Percentiles rank a stretch among this genome's conserved stretches.
Conservation (phyloP, 768 basidiomycete species). For the Russula earlei region DNA sequence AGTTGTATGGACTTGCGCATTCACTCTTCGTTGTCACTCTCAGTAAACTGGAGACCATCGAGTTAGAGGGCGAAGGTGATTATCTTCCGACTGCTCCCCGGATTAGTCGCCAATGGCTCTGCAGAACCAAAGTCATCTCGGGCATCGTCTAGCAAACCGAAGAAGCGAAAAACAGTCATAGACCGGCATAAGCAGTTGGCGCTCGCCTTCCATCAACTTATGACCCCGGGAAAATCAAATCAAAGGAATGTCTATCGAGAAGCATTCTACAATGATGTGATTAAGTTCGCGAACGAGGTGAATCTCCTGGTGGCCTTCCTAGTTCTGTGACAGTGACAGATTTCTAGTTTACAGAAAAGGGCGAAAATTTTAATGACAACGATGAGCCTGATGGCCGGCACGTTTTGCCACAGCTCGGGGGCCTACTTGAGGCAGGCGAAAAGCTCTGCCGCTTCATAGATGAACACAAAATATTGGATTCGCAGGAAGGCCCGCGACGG, state of each 20-base stretch:
- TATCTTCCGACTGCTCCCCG: no score
- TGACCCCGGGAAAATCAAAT: neutral
- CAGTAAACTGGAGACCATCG: neutral
- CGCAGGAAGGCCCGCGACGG: neutral
- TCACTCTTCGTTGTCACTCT: neutral
- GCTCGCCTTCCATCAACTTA: neutral
- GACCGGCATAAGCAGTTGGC: neutral
- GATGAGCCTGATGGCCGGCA: no score
- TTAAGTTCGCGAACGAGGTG: neutral
- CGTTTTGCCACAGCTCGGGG: no score
- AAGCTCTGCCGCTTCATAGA: no score
- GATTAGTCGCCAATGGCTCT: no score
- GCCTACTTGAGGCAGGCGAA: neutral
- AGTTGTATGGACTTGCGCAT: neutral
- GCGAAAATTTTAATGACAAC: no score
- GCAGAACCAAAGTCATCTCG: no score
- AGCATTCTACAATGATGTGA: neutral
- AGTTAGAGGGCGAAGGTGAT: no score
- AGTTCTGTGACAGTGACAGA: neutral
- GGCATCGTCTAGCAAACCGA: no score
- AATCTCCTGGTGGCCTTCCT: neutral
- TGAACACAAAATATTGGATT: no score
- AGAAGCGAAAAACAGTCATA: no score
- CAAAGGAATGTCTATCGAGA: neutral
- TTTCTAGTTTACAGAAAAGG: no score